phyloP scores from a whole-genome alignment of 177 flowering plant genomes.

The Vitis hybrid region DNA sequence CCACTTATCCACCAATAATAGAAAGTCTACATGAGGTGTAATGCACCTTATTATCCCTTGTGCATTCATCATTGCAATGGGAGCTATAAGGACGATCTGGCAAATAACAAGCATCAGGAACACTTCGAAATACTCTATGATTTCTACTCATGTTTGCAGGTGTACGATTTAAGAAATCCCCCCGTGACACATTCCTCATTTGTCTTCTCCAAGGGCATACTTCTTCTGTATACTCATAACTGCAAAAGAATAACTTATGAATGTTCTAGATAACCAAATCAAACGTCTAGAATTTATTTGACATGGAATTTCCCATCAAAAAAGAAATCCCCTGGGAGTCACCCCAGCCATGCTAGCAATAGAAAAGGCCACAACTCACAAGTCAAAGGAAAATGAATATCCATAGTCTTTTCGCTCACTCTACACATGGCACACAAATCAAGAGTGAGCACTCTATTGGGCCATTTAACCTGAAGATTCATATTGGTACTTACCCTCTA shows the following conservation, averaged over 20 bases:
- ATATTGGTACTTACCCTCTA: too few species aligned
- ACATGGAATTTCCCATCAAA: background rate
- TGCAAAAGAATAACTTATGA: background rate
- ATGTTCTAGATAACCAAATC: background rate
- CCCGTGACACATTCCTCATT: conserved; percentile 3
- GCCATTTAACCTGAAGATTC: too few species aligned
- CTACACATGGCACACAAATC: too few species aligned
- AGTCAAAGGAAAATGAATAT: too few species aligned
- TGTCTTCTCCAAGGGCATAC: conserved; percentile 7
- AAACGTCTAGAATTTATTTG: background rate
- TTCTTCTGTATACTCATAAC: conserved; percentile 7
- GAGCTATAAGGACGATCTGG: conserved; percentile 15
- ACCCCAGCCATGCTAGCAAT: too few species aligned
- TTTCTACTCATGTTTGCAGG: background rate
- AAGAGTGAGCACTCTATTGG: too few species aligned
- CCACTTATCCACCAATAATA: background rate
- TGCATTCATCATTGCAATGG: conserved; percentile 2
- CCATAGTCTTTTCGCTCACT: too few species aligned
- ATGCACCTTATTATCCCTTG: conserved; percentile 23
- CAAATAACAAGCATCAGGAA: conserved; percentile 1
- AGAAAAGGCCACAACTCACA: too few species aligned
- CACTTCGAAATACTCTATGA: background rate
- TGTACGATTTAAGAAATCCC: background rate
- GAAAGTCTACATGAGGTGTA: background rate
- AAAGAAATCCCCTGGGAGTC: background rate